Evolutionary conservation across 179 eudicot species (phyloP), one percentile per base, ranked within the genome.

Genomic region (Drosera spatulata): DNA sequence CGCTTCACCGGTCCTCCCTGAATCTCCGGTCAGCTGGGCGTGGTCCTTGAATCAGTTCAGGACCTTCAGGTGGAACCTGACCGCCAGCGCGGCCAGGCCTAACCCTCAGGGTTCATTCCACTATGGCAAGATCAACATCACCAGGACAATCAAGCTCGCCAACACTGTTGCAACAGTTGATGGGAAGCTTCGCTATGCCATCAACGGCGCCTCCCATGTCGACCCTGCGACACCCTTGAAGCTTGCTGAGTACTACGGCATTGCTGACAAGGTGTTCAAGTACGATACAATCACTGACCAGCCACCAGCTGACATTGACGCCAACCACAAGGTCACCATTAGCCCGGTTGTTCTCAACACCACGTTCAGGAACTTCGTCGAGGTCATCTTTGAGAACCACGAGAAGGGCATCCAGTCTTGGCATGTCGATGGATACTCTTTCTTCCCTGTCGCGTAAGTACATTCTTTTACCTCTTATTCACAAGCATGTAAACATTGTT

Each of bases 71-170:
- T 81, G 86, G 86, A 75, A 81, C 71, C 69, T 81, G 52, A 81
- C 80, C 0, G 80, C 86, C 9, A 78, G 83, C 40, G 86, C 83
- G n/a, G 85, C 89, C 45, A 70, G 89, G 57, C 89, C 89, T 5
- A 83, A 83, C 62, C 89, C 89, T n/a, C 89, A 83, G 57, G 89
- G 89, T 0, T 80, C 89, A 3, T 83, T 76, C 80, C 83, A 78
- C 61, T 83, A 83, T 6, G 89, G 89, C 1, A 55, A 80, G 15
- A 83, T 83, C 66, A 76, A 76, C 78, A 78, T 83, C 39, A 72
- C 83, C 13, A 66, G 89, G 2, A 83, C 89, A 53, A 75, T 83
- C 55, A 78, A 68, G 70, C n/a, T 83, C 22, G 79, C 56, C 14
- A 76, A 62, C 64, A 64, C 81, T 0, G 71, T 65, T 5, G 80